Evolutionary conservation across 352 stramenopile genomes (phyloP), one percentile per base, ranked within the genome.

Genomic region (Pythium apleroticum): DNA sequence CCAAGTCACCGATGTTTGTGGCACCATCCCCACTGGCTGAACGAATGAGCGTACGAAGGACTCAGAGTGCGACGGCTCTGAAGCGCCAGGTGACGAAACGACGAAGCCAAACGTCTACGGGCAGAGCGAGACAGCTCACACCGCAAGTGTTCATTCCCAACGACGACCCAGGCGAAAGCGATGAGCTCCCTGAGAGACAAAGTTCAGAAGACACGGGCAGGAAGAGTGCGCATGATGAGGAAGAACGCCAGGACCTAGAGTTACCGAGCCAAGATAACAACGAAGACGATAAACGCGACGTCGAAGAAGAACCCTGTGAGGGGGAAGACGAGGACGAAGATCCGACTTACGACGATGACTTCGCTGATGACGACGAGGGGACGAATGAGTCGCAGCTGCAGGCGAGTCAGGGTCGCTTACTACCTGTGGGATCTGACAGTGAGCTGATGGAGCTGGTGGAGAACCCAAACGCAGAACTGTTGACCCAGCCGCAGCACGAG

Each of bases 1-100:
- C 67, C 17, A 61, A 58, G 15, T 50, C 65, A 14, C 65, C 71
- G 3, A 60, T 76, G 5, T 85, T 88, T 54, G 73, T 87, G 2
- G 76, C 83, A 37, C 76, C 78, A 20, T 86, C 78, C 5, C 73
- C 78, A 11, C 54, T 86, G 12, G 56, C 60, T 3, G 82, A 83
- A 52, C 71, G 80, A 4, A 71, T 84, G 61, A 37, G 52, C 22
- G 22, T 33, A 20, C 12, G 52, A 17, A 57, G 43, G 37, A 68
- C 61, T 0, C 61, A 45, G 10, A 62, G 53, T 45, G 52, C 52
- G 17, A 48, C 30, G 5, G 53, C 53, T 17, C 35, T 45, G 14
- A 28, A 50, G 10, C 35, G 53, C 9, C 12, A 43, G 35, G 25
- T 12, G 8, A 39, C 33, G 15, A 37, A 50, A 50, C 33, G 33